Percentiles rank a stretch among this genome's conserved stretches.
phyloP scores from a whole-genome alignment of 2,329 filamentous ascomycete species.

The Escovopsis sp. region DNA sequence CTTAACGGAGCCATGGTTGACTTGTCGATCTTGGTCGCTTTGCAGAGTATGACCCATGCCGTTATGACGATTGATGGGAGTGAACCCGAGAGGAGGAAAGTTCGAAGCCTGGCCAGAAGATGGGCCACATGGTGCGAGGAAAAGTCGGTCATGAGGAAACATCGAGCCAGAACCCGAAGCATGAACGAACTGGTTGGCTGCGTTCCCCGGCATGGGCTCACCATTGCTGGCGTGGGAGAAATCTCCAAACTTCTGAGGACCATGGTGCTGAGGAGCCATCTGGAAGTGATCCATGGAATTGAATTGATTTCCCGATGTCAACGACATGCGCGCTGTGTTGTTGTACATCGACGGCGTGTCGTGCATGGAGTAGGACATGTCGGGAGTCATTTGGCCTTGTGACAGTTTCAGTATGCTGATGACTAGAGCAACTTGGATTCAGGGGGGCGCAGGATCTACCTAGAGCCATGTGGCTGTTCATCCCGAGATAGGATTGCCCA shows the following conservation, averaged over 20 bases:
- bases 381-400: constrained; percentile 14
- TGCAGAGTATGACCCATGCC: constrained; percentile 8
- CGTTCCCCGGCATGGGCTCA: constrained; percentile 9
- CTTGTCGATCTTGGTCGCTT: constrained; percentile 6
- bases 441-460: constrained; percentile 1
- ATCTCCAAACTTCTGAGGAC: constrained; percentile 15
- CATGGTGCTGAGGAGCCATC: constrained; percentile 9
- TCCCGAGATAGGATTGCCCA: constrained; percentile 4
- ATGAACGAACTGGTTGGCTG: constrained; percentile 12
- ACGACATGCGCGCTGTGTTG: constrained; percentile 15
- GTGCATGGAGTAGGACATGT: constrained; percentile 15
- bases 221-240: constrained; percentile 8
- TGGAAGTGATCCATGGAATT: constrained; percentile 14
- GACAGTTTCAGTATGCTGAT: neutral
- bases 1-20: constrained; percentile 9
- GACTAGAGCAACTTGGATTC: constrained; percentile 4
- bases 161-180: constrained; percentile 18
- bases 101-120: constrained; percentile 8
- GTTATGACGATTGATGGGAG: constrained; percentile 13
- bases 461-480: constrained; percentile 4
- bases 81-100: constrained; percentile 15
- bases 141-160: constrained; percentile 17
- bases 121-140: constrained; percentile 14
- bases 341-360: constrained; percentile 18
- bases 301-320: constrained; percentile 11